A percentile compares a stretch with the other conserved stretches of the same genome.
Conservation (phyloP, 2,329 filamentous ascomycete genomes). For the Hypoxylon sp. region DNA sequence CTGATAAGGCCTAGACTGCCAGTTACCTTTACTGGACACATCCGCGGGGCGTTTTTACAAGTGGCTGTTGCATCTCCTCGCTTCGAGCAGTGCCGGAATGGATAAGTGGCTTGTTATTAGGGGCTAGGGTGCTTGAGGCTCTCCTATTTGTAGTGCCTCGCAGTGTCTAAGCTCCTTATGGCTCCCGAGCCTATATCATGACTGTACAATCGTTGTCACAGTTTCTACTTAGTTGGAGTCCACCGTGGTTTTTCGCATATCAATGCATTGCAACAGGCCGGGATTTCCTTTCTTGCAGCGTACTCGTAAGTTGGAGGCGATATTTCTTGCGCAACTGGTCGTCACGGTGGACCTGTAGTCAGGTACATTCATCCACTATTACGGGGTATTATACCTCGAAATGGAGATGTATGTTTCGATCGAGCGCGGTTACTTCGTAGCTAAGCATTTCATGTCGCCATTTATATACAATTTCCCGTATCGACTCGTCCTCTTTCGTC, state of each 20-base stretch:
- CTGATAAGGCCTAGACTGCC: slow-evolving; percentile 46
- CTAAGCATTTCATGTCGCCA: slow-evolving; percentile 10
- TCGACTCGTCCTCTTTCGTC: slow-evolving; percentile 3
- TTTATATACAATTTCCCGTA: slow-evolving; percentile 13
- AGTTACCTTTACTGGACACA: slow-evolving; percentile 30
- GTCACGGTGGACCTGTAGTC: slow-evolving; percentile 29
- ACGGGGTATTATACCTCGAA: slow-evolving; percentile 19
- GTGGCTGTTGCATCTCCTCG: slow-evolving; percentile 44
- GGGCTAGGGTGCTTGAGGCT: slow-evolving; percentile 21
- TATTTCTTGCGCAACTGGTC: slow-evolving; percentile 24
- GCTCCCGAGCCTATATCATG: slow-evolving; percentile 30
- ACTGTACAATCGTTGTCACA: slow-evolving; percentile 38
- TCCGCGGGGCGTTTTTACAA: slow-evolving; percentile 45
- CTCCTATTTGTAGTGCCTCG: slow-evolving; percentile 24
- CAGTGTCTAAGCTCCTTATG: slow-evolving; percentile 25
- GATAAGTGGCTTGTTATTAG: slow-evolving; percentile 24
- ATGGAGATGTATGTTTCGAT: slow-evolving; percentile 23
- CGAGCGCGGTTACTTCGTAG: slow-evolving; percentile 7
- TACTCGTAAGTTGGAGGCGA: slow-evolving; percentile 23
- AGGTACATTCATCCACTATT: slow-evolving; percentile 29
- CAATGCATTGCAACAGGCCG: slow-evolving; percentile 34
- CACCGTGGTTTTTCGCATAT: slow-evolving; percentile 33
- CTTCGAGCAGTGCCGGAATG: slow-evolving; percentile 25
- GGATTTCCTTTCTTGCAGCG: slow-evolving; percentile 30
- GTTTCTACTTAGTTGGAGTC: slow-evolving; percentile 28